phyloP scores from a whole-genome alignment of 2,329 filamentous ascomycete species.

The Penicillium brevicompactum region DNA sequence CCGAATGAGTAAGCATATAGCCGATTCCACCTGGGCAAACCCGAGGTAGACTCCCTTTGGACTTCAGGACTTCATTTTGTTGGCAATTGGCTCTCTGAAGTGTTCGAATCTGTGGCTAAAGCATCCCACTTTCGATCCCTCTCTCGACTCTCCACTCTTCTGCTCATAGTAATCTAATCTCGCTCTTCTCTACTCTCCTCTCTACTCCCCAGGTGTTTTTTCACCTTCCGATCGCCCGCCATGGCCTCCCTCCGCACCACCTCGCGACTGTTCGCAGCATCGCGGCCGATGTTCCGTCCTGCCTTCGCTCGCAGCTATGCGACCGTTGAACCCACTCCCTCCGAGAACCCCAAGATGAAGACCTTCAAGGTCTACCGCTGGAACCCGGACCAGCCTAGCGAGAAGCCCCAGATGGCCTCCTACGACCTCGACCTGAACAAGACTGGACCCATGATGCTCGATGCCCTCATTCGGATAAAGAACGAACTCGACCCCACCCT shows the following conservation, averaged over 20 bases:
- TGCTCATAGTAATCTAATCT: neutral
- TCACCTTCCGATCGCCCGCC: constrained; percentile 22
- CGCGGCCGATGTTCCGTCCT: constrained; percentile 46
- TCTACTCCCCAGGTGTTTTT: constrained; percentile 13
- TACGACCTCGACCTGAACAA: constrained; percentile 97
- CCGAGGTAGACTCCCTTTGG: constrained; percentile 39
- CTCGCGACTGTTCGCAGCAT: constrained; percentile 47
- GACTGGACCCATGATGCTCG: constrained; percentile 97
- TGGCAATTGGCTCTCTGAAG: constrained; percentile 15
- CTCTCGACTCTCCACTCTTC: constrained; percentile 4
- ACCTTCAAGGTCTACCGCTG: constrained; percentile 98
- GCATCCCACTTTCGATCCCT: neutral
- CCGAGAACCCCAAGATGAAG: constrained; percentile 70
- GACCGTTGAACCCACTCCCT: constrained; percentile 60
- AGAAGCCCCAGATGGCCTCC: constrained; percentile 93
- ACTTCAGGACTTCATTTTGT: constrained; percentile 25
- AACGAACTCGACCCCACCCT: constrained; percentile 97
- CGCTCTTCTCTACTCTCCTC: neutral
- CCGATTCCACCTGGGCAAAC: constrained; percentile 31
- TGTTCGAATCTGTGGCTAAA: constrained; percentile 12
- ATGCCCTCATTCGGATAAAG: constrained; percentile 97
- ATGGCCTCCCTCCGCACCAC: constrained; percentile 55
- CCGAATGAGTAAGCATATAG: constrained; percentile 34
- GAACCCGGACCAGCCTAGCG: constrained; percentile 89
- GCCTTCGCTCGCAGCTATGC: constrained; percentile 50